Percentiles rank a stretch among this genome's conserved stretches.
phyloP scores from a whole-genome alignment of 768 basidiomycete species.

The Lactifluus echinatus region DNA sequence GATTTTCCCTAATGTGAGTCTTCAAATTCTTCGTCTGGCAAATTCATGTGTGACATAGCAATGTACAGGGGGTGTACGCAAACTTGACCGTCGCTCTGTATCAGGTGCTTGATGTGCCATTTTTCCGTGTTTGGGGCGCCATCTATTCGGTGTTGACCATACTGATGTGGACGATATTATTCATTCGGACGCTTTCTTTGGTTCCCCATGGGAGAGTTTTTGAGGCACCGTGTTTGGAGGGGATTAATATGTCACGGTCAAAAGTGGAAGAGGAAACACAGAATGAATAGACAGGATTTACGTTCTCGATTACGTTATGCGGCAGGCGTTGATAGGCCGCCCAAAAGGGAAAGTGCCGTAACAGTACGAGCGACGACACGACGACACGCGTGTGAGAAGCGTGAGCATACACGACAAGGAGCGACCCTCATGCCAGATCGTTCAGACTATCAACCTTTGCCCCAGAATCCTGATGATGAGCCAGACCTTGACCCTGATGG shows the following conservation, averaged over 20 bases:
- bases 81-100: slow-evolving; percentile 50
- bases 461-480: slow-evolving; percentile 35
- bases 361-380: too few species aligned
- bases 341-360: neutral
- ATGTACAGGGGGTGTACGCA: slow-evolving; percentile 53
- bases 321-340: neutral
- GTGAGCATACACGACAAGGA: neutral
- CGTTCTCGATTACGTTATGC: too few species aligned
- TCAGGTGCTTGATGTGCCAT: slow-evolving; percentile 39
- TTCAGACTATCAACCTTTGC: slow-evolving; percentile 39
- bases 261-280: neutral
- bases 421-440: slow-evolving; percentile 34
- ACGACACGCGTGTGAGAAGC: too few species aligned
- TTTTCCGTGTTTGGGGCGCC: slow-evolving; percentile 51
- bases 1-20: slow-evolving; percentile 62
- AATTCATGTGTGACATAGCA: neutral
- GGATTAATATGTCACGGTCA: slow-evolving; percentile 6
- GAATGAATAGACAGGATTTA: too few species aligned
- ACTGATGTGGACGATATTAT: slow-evolving; percentile 44
- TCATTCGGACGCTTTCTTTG: slow-evolving; percentile 33
- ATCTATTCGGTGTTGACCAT: slow-evolving; percentile 44
- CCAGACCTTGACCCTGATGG: slow-evolving; percentile 27
- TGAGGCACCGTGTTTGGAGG: slow-evolving; percentile 35
- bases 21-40: neutral
- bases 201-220: slow-evolving; percentile 34